Base-by-base conservation (phyloP, 371 early-diverging fungal species). In the Mucor sp. region DNA sequence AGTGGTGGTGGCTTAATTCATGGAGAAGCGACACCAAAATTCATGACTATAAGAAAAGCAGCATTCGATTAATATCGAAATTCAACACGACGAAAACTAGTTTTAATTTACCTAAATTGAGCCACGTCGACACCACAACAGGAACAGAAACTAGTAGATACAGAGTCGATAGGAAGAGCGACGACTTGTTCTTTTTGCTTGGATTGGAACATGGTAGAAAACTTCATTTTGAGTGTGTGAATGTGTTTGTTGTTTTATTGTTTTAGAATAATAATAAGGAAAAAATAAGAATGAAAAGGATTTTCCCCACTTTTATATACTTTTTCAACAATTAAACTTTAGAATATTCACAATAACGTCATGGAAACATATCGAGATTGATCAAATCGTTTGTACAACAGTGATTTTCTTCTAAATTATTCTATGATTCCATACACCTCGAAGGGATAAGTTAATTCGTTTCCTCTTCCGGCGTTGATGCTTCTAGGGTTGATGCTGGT, bases 51-150 rank as follows among this genome's bases (percentile, higher is more conserved):
- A 37, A 27, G 35, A 19, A 4, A 30, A 30, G 30, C 19, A 60
- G 35, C 21, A 11, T 28, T 14, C 6, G 14, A 21, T 62, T 21
- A 62, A 28, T 60, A 28, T 15, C 1, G 19, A 60, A 28, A 19
- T 48, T 19, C 6, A 28, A n/a, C 4, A 23, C 35, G 3, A 12
- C 8, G 12, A 14, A 15, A 35, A 11, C 41, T 32, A 55, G 15
- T 47, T 27, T 47, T 21, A 17, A n/a, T 43, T 47, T 72, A 72
- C 72, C 62, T 68, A 25, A 72, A 72, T 25, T 33, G 44, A 48
- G 68, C 44, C 7, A 72, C 68, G 61, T 72, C 68, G n/a, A 72
- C 72, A 50, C 72, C 72, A 62, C 72, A 72, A 28, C 72, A 68
- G 1, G 60, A 15, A 50, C 72, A 72, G 44, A 72, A 72, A 8